Evolutionary conservation across 441 rosid species (phyloP).

Genomic region (Pelargonium citronellum): DNA sequence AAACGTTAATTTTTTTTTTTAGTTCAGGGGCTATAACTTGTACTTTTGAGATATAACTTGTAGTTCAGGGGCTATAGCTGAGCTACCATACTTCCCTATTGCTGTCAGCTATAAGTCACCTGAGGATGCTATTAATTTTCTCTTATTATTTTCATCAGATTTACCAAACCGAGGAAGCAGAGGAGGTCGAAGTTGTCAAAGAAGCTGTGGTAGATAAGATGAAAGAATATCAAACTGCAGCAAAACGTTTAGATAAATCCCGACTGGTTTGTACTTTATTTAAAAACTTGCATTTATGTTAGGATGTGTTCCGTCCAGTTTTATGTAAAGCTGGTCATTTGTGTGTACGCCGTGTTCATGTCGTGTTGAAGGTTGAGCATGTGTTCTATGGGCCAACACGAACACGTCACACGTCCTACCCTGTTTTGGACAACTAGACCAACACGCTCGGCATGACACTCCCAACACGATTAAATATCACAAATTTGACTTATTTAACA

Average conservation of each 20-base stretch:
- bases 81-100: too few relatives aligned
- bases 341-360: background rate
- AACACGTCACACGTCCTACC: too few relatives aligned
- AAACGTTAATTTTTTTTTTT: too few relatives aligned
- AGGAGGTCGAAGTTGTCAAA: slow-evolving; percentile 60
- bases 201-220: slow-evolving; percentile 45
- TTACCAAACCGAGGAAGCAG: slow-evolving; percentile 62
- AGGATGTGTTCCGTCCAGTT: background rate
- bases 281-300: background rate
- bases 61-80: too few relatives aligned
- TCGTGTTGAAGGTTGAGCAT: background rate
- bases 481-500: too few relatives aligned
- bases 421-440: too few relatives aligned
- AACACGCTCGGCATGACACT: too few relatives aligned
- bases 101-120: too few relatives aligned
- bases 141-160: slow-evolving; percentile 37
- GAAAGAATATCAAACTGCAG: slow-evolving; percentile 75
- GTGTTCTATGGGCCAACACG: too few relatives aligned
- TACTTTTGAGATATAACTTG: too few relatives aligned
- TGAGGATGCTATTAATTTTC: background rate
- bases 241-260: slow-evolving; percentile 57
- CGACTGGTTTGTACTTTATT: slow-evolving; percentile 48
- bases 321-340: background rate
- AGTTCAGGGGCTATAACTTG: too few relatives aligned
- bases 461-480: too few relatives aligned